Base-by-base conservation (phyloP, 441 rosid species). In the Adansonia rubrostipa region DNA sequence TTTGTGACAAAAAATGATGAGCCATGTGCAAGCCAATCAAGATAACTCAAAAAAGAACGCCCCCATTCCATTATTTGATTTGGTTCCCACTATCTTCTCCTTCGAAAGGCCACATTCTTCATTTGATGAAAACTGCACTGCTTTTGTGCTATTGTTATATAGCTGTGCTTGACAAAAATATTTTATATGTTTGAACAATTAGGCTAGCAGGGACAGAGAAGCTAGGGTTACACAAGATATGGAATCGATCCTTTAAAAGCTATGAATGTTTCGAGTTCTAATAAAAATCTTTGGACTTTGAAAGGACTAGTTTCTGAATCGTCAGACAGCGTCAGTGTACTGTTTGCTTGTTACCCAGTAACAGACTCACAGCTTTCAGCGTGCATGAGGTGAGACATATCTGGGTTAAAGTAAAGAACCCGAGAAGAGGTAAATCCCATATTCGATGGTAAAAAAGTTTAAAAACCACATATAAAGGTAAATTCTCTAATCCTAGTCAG, bases 1-100 rank as follows among this genome's bases (percentile, higher is more conserved):
- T 81, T 78, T 78, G 80, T 45, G 74, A 81, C 77, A 50, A 78
- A 70, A 50, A 78, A 81, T 80, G 84, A 82, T 70, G 80, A 80
- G 78, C 51, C 82, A 84, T 78, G 86, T 82, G 84, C n/a, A 60
- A 73, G 75, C 82, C 73, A 76, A 75, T 36, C 17, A 70, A 44
- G 73, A 56, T 0, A 40, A 0, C 11, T 1, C 22, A 60, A 60
- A 20, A 8, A 7, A 15, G 19, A 15, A 65, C 22, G 9, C 48
- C 44, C 9, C 44, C 9, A 13, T 64, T 64, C 67, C 15, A 6
- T 63, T 36, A 42, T 63, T 63, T 5, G 7, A 63, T 24, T 63
- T 33, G 45, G 68, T 45, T 63, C 45, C 68, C 47, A 3, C 22
- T 60, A n/a, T 54, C 60, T 54, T 11, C 28, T 6, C 24, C 1